Evolutionary conservation across 192 early-diverging fungal species (phyloP), one percentile per base, ranked within the genome.

Genomic region (Fimicolochytrium jonesii): DNA sequence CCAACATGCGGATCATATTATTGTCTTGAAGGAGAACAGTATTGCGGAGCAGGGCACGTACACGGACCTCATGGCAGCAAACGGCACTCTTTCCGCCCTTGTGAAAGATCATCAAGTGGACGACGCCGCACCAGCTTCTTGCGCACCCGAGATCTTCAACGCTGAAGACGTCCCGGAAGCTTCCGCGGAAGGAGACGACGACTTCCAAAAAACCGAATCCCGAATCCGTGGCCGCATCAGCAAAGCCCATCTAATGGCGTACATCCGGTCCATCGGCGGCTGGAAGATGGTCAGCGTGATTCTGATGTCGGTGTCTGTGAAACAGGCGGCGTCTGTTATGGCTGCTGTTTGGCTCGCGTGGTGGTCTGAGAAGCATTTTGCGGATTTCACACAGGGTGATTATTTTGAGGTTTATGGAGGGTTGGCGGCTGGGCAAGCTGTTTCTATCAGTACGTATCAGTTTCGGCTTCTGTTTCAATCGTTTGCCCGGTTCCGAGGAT

Each of bases 371-470:
- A 35, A 61, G 37, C 30, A 35, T 47, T 77, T 71, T 53, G 43
- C 46, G 60, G 15, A 50, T 43, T 45, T 42, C 47, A n/a, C n/a
- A 35, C 25, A 37, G 28, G 11, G 60, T 75, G 52, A 36, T 35
- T 89, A 87, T 62, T 82, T 90, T 64, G 64, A 65, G 10, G 66
- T 91, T 4, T 94, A 92, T 39, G 71, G 74, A 5, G 56, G 73
- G 11, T 78, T 83, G 60, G 88, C 81, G 17, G 26, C 86, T 5
- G 41, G 77, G 23, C 85, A 90, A 69, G 76, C 80, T 17, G 10
- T 85, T 3, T 71, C 72, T 43, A 72, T 77, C 11, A 26, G 48
- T 50, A 50, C 0, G 48, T 42, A 18, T 42, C 1, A n/a, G 18
- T 50, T 50, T 2, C 1, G 23, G n/a, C 48, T 50, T 25, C 39